Percentiles rank a stretch among this genome's conserved stretches.
Evolutionary conservation across 257 asterid genomes (phyloP).

Genomic region (Nicotiana sylvestris): DNA sequence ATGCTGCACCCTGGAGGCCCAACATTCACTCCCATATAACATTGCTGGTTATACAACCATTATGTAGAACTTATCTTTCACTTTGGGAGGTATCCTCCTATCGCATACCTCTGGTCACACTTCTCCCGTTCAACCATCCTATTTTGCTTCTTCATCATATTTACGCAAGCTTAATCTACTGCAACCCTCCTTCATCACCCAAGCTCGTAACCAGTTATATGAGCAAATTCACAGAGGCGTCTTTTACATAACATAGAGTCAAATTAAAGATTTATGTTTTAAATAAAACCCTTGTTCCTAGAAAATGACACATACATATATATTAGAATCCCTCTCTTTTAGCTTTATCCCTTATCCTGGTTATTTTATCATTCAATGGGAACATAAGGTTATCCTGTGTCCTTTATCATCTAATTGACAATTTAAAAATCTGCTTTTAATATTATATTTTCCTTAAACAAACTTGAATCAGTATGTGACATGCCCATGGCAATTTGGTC

Average conservation of each 20-base stretch:
- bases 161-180: neutral
- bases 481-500: neutral
- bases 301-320: neutral
- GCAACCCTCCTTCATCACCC: neutral
- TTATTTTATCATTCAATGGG: neutral
- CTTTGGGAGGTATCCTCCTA: neutral
- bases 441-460: neutral
- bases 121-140: neutral
- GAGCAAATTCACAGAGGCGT: too few relatives aligned
- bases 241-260: neutral
- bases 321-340: neutral
- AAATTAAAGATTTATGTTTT: neutral
- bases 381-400: neutral
- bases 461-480: neutral
- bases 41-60: neutral
- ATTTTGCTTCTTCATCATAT: neutral
- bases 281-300: neutral
- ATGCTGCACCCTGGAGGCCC: neutral
- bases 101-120: neutral
- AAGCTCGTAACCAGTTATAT: neutral
- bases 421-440: neutral
- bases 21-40: neutral
- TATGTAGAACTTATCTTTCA: neutral
- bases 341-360: neutral
- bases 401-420: neutral